phyloP scores from a whole-genome alignment of 1,139 yeast species.

The Hyphopichia fennica region DNA sequence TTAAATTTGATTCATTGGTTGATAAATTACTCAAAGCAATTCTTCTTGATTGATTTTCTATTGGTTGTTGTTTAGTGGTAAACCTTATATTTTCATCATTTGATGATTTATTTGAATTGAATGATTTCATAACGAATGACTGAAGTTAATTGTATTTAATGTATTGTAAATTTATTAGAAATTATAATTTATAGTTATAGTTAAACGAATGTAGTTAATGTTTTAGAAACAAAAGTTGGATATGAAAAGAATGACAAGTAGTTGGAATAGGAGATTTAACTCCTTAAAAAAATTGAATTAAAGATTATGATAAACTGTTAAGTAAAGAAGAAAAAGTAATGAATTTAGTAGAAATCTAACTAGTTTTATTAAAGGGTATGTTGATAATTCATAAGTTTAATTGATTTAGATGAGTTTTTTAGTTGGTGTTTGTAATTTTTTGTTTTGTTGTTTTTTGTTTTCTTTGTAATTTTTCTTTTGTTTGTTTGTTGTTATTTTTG shows the following conservation, averaged over 20 bases:
- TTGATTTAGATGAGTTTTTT: too few relatives aligned
- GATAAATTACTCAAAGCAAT: constrained; percentile 3
- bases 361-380: too few relatives aligned
- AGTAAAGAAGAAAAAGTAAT: too few relatives aligned
- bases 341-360: too few relatives aligned
- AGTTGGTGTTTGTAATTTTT: too few relatives aligned
- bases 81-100: constrained; percentile 4
- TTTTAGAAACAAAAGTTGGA: neutral
- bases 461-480: too few relatives aligned
- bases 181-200: too few relatives aligned
- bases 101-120: neutral
- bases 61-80: neutral
- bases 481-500: too few relatives aligned
- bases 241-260: neutral
- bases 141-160: constrained; percentile 1
- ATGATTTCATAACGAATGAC: constrained; percentile 3
- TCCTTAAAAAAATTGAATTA: neutral
- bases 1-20: constrained; percentile 1
- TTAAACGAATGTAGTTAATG: constrained; percentile 1
- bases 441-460: too few relatives aligned
- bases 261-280: neutral
- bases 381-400: too few relatives aligned
- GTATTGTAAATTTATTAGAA: too few relatives aligned
- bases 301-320: too few relatives aligned
- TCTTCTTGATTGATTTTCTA: constrained; percentile 1